Conservation (phyloP, 1,284 basidiomycete genomes). For the Puccinia novopanici region DNA sequence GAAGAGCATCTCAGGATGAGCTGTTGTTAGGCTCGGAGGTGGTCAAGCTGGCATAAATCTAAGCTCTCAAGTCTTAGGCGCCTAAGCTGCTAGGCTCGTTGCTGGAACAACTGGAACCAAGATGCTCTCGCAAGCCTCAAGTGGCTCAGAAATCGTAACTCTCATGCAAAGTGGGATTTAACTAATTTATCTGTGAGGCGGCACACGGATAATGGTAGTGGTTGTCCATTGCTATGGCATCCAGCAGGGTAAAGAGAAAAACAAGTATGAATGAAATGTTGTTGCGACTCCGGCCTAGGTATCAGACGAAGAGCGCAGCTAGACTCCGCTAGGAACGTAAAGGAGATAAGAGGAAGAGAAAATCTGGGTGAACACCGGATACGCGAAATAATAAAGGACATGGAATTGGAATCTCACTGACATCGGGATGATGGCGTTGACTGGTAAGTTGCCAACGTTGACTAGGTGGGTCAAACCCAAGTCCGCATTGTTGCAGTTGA, state of each 20-base stretch:
- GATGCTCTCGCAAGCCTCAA: not conserved
- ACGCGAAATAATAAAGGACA: not conserved
- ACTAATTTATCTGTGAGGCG: not conserved
- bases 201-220: not conserved
- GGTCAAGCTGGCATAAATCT: not conserved
- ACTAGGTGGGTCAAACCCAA: not conserved
- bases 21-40: too few relatives aligned
- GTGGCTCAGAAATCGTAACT: not conserved
- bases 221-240: conserved; percentile 19
- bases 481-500: not conserved
- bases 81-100: not conserved
- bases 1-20: not conserved
- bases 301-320: not conserved
- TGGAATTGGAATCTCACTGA: not conserved
- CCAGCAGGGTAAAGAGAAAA: not conserved
- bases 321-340: not conserved
- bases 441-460: not conserved
- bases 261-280: not conserved
- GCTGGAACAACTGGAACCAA: not conserved
- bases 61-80: not conserved
- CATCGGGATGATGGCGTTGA: not conserved
- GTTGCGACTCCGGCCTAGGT: not conserved
- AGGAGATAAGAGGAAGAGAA: not conserved
- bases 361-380: not conserved
- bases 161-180: too few relatives aligned